Base-by-base conservation (phyloP, 805 yeast species). In the Pichia phayaonensis region DNA sequence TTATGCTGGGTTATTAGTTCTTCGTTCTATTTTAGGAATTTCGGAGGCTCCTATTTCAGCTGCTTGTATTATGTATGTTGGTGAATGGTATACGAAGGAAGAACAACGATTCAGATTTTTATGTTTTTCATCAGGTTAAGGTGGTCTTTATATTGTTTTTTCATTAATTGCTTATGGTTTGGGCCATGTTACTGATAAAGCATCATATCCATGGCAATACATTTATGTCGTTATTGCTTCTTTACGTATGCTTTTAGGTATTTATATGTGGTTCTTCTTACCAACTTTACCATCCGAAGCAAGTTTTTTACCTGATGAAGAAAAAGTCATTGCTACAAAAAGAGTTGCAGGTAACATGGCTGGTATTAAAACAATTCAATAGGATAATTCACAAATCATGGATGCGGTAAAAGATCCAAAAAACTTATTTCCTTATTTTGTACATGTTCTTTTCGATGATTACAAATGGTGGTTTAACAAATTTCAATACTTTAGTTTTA, bases 231-330 rank as follows among this genome's bases (percentile, higher is more conserved):
- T 79, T 42, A 68, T 76, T 46, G 86, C 84, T 45, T 73, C 77
- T 18, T 54, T 77, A 23, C 74, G 84, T 0, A 64, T 77, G 34
- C 26, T 73, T 21, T 48, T 70, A 16, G 57, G 71, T 5, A 44
- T 69, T 4, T 38, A 66, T 8, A 58, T 70, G 8, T 59, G 60
- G 53, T 68, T 71, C 51, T 46, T 71, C 22, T 79, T 75, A 55
- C 86, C 85, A 34, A 71, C 74, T 54, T 75, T 77, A 57, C 84
- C 84, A 22, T 62, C 77, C 1, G 70, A 66, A 48, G 76, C 79
- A 8, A 66, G 60, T 55, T 74, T 76, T 55, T 65, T 80, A 46
- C 51, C 73, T 3, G 61, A 59, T 22, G 65, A 54, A 42, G 55
- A 54, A 53, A 76, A 71, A 57, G 52, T 62, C 40, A 70, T 74